Evolutionary conservation across 306 rosid species (phyloP).

Genomic region (Citrullus colocynthis): DNA sequence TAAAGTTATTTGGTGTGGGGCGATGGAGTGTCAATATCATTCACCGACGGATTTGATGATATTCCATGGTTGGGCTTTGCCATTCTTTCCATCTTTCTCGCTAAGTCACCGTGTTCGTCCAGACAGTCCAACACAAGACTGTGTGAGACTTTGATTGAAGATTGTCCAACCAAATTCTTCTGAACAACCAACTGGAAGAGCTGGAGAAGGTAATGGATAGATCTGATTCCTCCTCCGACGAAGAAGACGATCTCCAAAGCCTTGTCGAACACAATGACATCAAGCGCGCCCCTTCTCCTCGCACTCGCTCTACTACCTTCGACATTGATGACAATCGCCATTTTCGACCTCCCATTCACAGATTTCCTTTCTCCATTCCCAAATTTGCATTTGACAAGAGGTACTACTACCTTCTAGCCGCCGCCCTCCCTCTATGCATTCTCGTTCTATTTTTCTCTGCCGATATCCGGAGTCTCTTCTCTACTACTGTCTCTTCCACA

Average conservation of each 20-base stretch:
- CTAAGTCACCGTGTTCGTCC: neutral
- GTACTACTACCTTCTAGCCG: conserved; percentile 26
- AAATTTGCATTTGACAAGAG: conserved; percentile 28
- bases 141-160: neutral
- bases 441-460: conserved; percentile 29
- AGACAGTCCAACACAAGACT: neutral
- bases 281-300: conserved; percentile 28
- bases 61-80: neutral
- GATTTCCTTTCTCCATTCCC: conserved; percentile 21
- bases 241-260: conserved; percentile 64
- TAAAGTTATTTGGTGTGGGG: neutral
- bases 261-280: conserved; percentile 48
- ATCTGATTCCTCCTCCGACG: conserved; percentile 58
- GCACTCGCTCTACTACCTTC: conserved; percentile 24
- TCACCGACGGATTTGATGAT: neutral
- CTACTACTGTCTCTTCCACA: conserved; percentile 18
- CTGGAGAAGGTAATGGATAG: conserved; percentile 19
- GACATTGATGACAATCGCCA: conserved; percentile 30
- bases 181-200: neutral
- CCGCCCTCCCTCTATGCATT: conserved; percentile 29
- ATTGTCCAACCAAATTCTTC: neutral
- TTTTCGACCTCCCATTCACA: neutral
- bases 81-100: neutral
- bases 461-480: conserved; percentile 35
- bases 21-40: neutral